Percentiles rank a stretch among this genome's conserved stretches.
These are phyloP conservation scores for Kodamaea arcana DNA, from an alignment of 1,139 yeast species.

Conservation along the genomic window DNA sequence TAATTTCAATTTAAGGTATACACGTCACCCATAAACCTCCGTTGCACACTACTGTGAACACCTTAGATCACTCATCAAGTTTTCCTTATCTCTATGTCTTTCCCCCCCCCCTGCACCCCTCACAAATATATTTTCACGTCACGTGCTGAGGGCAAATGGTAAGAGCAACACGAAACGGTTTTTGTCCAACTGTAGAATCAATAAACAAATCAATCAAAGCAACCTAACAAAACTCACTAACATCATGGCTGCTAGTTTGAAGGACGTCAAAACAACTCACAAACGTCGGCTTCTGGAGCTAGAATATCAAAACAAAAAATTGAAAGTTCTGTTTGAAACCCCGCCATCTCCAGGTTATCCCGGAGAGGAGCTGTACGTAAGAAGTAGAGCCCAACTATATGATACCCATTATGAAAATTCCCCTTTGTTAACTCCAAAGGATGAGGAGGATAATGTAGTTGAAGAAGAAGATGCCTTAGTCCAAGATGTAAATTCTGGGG, in stretches of 20 bases:
- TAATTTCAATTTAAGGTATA: no score
- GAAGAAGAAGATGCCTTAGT: constrained; percentile 12
- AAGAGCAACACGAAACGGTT: not conserved
- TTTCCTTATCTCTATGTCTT: not conserved
- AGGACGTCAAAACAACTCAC: constrained; percentile 14
- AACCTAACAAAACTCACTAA: not conserved
- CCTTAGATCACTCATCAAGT: no score
- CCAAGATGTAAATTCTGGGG: constrained; percentile 5
- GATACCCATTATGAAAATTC: constrained; percentile 21
- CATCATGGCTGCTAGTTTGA: constrained; percentile 26
- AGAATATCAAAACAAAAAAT: constrained; percentile 7
- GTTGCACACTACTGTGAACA: no score
- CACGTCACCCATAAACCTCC: no score
- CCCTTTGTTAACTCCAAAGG: constrained; percentile 43
- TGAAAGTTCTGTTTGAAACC: constrained; percentile 10
- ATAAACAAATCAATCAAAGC: not conserved
- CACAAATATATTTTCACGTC: not conserved
- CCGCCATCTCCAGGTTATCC: constrained; percentile 8
- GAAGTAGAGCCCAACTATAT: not conserved
- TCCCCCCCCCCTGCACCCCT: not conserved
- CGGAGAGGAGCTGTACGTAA: constrained; percentile 1
- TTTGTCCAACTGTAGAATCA: not conserved
- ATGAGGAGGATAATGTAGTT: constrained; percentile 35
- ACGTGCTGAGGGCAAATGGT: not conserved
- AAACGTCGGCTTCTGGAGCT: not conserved